Evolutionary conservation across 2,329 filamentous ascomycete species (phyloP), one percentile per base, ranked within the genome.

Genomic region (Ceratocystis papillata): DNA sequence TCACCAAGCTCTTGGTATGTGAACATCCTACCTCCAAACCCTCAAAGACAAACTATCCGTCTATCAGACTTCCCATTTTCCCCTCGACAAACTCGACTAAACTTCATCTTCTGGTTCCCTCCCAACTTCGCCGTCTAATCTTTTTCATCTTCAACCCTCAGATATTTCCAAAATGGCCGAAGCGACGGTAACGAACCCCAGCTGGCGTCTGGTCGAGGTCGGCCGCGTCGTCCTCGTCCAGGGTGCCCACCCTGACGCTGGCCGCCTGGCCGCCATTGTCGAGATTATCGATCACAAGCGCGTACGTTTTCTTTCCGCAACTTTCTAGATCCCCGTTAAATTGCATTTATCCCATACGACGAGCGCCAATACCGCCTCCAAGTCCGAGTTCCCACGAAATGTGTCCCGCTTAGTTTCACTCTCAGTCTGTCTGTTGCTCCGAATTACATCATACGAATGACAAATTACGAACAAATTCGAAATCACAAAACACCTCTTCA

Each of bases 201-300:
- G 86, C 79, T 95, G 91, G 91, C 92, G 92, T 84, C 85, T 91
- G 80, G 92, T 99, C 79, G 92, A 99, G 87, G 90, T 96, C 80
- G 94, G 94, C 87, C 91, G 94, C 78, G 87, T 99, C 77, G 88
- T 96, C 78, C 86, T 96, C 79, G 87, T 97, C 82, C 88, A 90
- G 79, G 79, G 79, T 75, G 81, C 84, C 77, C 88, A 91, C 76
- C 86, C 87, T 74, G 89, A 81, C 82, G 81, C 83, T 73, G 92
- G 92, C 82, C 89, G 89, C 78, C 86, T 97, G 75, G 95, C 92
- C 75, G 83, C 87, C 75, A 93, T 99, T 76, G 91, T 96, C 80
- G 93, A 99, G 87, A 97, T 99, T 80, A 94, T 99, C 82, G 94
- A 99, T 83, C 93, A 99, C 88, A 96, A 96, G 87, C 91, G 94